phyloP scores from a whole-genome alignment of 257 asterid species.

The Ophiorrhiza pumila region DNA sequence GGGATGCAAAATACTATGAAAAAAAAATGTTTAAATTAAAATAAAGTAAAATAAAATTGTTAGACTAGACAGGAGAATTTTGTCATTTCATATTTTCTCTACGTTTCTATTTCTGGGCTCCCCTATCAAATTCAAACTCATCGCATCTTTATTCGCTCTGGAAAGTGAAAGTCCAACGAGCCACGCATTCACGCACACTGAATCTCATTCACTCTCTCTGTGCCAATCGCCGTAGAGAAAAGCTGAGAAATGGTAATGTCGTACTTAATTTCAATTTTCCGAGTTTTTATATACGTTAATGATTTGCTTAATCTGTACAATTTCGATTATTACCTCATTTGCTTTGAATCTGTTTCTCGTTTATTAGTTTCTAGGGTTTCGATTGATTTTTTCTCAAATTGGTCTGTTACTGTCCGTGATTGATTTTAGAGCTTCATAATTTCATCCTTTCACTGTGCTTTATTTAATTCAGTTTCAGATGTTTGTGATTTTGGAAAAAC shows the following conservation, averaged over 20 bases:
- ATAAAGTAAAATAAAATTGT: neutral
- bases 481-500: neutral
- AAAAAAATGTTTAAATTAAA: neutral
- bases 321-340: neutral
- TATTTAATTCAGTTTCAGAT: neutral
- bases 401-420: neutral
- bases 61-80: constrained; percentile 12
- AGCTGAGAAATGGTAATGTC: constrained; percentile 13
- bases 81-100: constrained; percentile 7
- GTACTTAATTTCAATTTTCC: neutral
- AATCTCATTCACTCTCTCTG: neutral
- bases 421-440: neutral
- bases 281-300: neutral
- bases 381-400: neutral
- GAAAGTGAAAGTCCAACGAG: neutral
- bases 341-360: neutral
- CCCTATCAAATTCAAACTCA: constrained; percentile 17
- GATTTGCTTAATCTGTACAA: neutral
- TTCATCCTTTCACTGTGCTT: no score
- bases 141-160: neutral
- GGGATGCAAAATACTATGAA: no score
- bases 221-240: neutral
- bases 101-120: constrained; percentile 7
- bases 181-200: neutral
- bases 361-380: constrained; percentile 14